Base-by-base conservation (phyloP, 805 yeast genomes). In the Lipomyces mesembrius region DNA sequence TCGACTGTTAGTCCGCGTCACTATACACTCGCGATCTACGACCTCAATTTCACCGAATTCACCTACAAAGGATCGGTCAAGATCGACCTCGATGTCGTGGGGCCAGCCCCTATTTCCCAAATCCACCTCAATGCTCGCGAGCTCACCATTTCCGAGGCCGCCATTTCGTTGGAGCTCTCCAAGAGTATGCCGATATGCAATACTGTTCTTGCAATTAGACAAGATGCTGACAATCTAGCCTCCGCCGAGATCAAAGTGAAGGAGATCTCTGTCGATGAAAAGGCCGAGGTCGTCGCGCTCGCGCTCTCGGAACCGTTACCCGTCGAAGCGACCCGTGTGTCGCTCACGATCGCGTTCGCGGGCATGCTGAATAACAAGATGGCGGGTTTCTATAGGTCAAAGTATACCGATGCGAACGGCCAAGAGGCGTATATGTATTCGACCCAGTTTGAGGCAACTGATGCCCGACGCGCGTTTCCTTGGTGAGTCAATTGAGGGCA, bases 391-490 rank as follows among this genome's bases (percentile, higher is more conserved):
- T 88, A 88, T 80, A 82, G 90, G 46, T 72, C 74, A 56, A 66
- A 67, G 64, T 72, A 72, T 58, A 62, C 64, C 35, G 83, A 82
- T 64, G 82, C 82, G 70, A 82, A 83, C 67, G 83, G 88, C 69
- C 90, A 91, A 27, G 87, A 86, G 52, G 88, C 87, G 74, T 88
- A 88, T 77, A 82, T 90, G 83, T 91, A 92, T 56, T 88, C 93
- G 57, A 89, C 96, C 57, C 96, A 90, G 79, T 88, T 90, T 86
- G 96, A 90, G 79, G 88, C 96, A 29, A 88, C 94, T 25, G 95
- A 90, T 75, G 91, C 94, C 73, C 86, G 96, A 74, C 84, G 92
- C 74, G 95, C 95, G 9, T 90, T 90, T 83, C 96, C 96, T 43
- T 89, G 90, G 71, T 67, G 55, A 25, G 66, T 46, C 8, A 9